phyloP scores from a whole-genome alignment of 1,284 basidiomycete species.

The Pseudozyma sp. region DNA sequence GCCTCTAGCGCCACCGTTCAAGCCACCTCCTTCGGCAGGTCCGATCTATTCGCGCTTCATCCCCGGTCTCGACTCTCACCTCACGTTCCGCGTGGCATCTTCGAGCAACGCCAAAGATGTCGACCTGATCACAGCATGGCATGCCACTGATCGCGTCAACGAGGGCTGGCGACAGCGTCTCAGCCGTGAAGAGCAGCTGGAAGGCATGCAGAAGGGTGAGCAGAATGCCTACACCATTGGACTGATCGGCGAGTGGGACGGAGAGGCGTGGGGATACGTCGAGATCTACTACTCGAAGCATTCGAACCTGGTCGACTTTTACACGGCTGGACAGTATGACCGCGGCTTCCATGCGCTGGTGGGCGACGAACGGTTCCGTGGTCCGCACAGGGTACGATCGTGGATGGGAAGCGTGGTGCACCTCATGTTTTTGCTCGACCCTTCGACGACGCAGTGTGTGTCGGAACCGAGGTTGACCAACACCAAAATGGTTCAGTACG shows the following conservation, averaged over 20 bases:
- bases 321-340: constrained; percentile 50
- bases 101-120: constrained; percentile 50
- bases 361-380: constrained; percentile 62
- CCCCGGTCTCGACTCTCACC: constrained; percentile 53
- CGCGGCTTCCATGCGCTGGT: constrained; percentile 66
- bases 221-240: constrained; percentile 39
- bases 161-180: constrained; percentile 62
- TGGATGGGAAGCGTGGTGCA: constrained; percentile 67
- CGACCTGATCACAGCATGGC: constrained; percentile 59
- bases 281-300: constrained; percentile 63
- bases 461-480: constrained; percentile 63
- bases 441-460: constrained; percentile 52
- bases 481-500: constrained; percentile 65
- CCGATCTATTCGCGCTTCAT: constrained; percentile 62
- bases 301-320: constrained; percentile 50
- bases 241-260: constrained; percentile 64
- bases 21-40: constrained; percentile 17
- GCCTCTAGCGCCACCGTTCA: constrained; percentile 24
- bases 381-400: constrained; percentile 59
- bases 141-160: constrained; percentile 61
- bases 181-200: constrained; percentile 50
- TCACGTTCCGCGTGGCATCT: constrained; percentile 57
- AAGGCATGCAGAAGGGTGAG: constrained; percentile 49
- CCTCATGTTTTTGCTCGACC: constrained; percentile 61
- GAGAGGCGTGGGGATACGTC: constrained; percentile 65